Evolutionary conservation across 140 eudicot genomes (phyloP), one percentile per base, ranked within the genome.

Genomic region (Erigeron philadelphicus): DNA sequence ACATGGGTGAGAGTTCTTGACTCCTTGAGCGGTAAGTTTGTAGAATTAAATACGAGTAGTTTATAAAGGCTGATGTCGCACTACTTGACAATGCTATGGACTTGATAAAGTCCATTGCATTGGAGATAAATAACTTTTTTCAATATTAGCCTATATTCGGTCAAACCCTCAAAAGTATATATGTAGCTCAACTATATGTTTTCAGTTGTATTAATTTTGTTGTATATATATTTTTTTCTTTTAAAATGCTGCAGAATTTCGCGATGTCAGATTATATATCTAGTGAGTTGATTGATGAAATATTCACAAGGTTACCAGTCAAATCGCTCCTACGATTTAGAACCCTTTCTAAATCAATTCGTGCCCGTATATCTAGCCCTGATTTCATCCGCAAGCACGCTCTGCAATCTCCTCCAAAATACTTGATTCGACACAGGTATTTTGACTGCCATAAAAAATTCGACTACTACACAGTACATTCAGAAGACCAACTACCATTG

Each of bases 291-390:
- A 17, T 79, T 8, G 47, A 60, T 21, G 55, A 73, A 48, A 74
- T 74, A 59, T 67, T 79, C 38, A 21, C 73, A 17, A 62, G 75
- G 44, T 75, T 78, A 1, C 82, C 78, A 9, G 69, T 77, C n/a
- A 78, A 78, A 55, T 72, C 78, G 10, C 78, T 78, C 50, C 67
- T 78, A 5, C 72, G 49, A 7, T 78, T 79, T 50, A 57, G 74
- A 66, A 74, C 73, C 17, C 67, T 79, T 1, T 79, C 73, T 4
- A 79, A 79, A 57, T 69, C 80, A 13, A 70, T 79, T 68, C 9
- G 65, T 42, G 38, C 61, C 2, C 58, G 52, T 4, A 69, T 80
- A 41, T 55, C 77, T 15, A 56, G 55, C 77, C 74, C 70, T 21
- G 17, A 75, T 52, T 80, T 80, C 70, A 70, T 80, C 52, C 15